A percentile compares a stretch with the other conserved stretches of the same genome.
phyloP scores from a whole-genome alignment of 805 yeast species.

The Monosporozyma siamensis region DNA sequence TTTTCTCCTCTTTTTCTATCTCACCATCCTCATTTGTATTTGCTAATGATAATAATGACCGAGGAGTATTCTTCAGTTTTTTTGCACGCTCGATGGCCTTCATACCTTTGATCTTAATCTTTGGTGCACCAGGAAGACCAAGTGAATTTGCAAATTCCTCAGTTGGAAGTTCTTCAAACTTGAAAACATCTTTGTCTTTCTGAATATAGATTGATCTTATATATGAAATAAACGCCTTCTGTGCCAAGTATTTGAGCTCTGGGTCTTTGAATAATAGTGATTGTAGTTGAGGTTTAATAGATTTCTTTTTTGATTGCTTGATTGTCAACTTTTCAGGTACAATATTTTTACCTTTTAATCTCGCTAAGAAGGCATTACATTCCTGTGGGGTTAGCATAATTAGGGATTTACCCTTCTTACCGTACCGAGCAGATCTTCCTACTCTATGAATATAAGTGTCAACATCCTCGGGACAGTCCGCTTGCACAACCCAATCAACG shows the following conservation, averaged over 20 bases:
- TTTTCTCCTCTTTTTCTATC: constrained; percentile 24
- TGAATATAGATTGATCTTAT: constrained; percentile 77
- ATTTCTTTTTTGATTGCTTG: constrained; percentile 58
- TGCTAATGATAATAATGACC: constrained; percentile 52
- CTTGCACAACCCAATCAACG: constrained; percentile 89
- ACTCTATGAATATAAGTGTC: constrained; percentile 88
- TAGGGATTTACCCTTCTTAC: constrained; percentile 72
- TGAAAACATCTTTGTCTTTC: constrained; percentile 78
- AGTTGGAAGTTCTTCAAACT: constrained; percentile 63
- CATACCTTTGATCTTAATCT: constrained; percentile 60
- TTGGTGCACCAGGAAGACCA: constrained; percentile 95
- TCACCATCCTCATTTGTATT: constrained; percentile 61
- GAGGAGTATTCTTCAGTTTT: constrained; percentile 71
- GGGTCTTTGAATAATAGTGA: constrained; percentile 87
- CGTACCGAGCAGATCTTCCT: constrained; percentile 84
- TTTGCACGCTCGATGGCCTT: constrained; percentile 40
- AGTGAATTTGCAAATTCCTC: constrained; percentile 80
- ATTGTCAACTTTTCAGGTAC: constrained; percentile 66
- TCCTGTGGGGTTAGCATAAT: constrained; percentile 79
- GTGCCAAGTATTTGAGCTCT: constrained; percentile 84
- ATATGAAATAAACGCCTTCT: constrained; percentile 90
- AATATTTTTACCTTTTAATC: constrained; percentile 53
- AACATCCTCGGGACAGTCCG: constrained; percentile 84
- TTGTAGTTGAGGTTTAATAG: constrained; percentile 77
- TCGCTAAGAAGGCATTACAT: constrained; percentile 61